phyloP scores from a whole-genome alignment of 768 basidiomycete species.

The Inosperma sp. region DNA sequence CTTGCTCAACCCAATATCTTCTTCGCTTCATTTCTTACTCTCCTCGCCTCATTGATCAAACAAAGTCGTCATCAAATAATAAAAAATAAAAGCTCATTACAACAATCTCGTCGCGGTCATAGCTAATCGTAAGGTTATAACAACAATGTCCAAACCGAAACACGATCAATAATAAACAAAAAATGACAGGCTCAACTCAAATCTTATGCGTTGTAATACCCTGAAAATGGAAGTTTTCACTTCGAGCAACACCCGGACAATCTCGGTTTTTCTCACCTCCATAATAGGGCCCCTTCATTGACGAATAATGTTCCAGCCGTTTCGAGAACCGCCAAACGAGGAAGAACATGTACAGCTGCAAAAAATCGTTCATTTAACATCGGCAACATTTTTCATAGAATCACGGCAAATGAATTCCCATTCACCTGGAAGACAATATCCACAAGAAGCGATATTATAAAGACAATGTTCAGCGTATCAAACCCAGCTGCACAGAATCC shows the following conservation, averaged over 20 bases:
- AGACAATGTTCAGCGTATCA: slow-evolving; percentile 55
- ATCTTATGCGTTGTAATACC: slow-evolving; percentile 52
- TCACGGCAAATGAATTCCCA: slow-evolving; percentile 23
- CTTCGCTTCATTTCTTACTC: slow-evolving; percentile 11
- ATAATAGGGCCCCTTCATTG: slow-evolving; percentile 57
- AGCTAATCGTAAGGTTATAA: slow-evolving; percentile 13
- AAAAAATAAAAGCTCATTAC: too few relatives aligned
- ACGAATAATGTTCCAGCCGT: slow-evolving; percentile 60
- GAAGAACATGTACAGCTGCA: slow-evolving; percentile 72
- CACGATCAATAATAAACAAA: slow-evolving; percentile 20
- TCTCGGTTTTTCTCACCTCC: slow-evolving; percentile 46
- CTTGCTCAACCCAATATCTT: slow-evolving; percentile 14
- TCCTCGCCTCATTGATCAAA: too few relatives aligned
- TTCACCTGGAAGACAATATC: slow-evolving; percentile 67
- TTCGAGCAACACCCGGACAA: slow-evolving; percentile 21
- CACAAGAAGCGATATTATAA: slow-evolving; percentile 56
- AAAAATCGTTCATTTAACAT: slow-evolving; percentile 21
- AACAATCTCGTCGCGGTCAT: too few relatives aligned
- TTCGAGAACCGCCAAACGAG: slow-evolving; percentile 70
- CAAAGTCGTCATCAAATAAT: too few relatives aligned
- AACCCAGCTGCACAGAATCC: slow-evolving; percentile 59
- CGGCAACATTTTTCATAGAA: slow-evolving; percentile 13
- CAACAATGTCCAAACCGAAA: slow-evolving; percentile 22
- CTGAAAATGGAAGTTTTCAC: slow-evolving; percentile 26
- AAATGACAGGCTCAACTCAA: slow-evolving; percentile 25